Base-by-base conservation (phyloP, 331 rosid species). In the Rhamnella rubrinervis region DNA sequence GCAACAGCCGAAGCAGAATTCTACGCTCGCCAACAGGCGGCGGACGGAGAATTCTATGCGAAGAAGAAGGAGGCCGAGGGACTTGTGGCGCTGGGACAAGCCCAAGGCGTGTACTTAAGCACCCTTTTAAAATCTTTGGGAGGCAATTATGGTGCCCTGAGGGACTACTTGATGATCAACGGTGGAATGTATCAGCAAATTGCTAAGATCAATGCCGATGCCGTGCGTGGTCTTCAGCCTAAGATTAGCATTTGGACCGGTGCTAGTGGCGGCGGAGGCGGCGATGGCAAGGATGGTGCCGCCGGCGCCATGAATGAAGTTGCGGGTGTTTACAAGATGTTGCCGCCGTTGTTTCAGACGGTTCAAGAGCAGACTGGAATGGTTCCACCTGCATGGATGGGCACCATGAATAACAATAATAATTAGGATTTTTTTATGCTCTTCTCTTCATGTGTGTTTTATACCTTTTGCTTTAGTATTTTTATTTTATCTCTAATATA, bases 311-410 rank as follows among this genome's bases (percentile, higher is more conserved):
- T 90, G 88, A 84, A 89, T 46, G 83, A 77, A 66, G 73, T 89
- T 59, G 92, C 85, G 0, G 72, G 82, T 12, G 83, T 86, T 9
- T 89, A 86, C 17, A 83, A 79, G 68, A 80, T 81, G 85, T 23
- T 85, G 61, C 93, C 93, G 1, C 90, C 89, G 21, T 12, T 90
- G 73, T 78, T 90, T 21, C 72, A 71, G 52, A 80, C 91, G 0
- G 88, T 84, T 4, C 87, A 87, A 0, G 96, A 85, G 35, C 92
- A 90, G 72, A 85, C 93, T 0, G 91, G 96, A 0, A 83, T 90
- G 91, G 28, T 70, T 17, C 91, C 96, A 14, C 96, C 96, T 0
- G 35, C 81, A 6, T 87, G 88, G 93, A 78, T 90, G 84, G 93
- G 88, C 35, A 57, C 83, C 40, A 66, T 84, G 49, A 14, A 83